Conservation (phyloP, 345 rosid species). For the Iberis pinnata region DNA sequence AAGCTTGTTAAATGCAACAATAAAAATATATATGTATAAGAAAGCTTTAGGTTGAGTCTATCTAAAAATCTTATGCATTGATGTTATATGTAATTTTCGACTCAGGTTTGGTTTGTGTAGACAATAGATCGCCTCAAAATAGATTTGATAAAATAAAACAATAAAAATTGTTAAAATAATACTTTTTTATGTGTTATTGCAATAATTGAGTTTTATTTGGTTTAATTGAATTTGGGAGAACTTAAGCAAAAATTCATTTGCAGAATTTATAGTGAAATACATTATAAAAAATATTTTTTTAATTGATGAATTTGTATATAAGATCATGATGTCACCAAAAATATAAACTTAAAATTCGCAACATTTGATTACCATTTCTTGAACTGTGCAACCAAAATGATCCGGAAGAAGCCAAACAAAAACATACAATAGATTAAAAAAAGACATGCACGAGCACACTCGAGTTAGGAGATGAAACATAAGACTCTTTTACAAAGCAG, state of each 20-base stretch:
- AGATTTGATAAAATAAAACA: no score
- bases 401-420: conserved; percentile 5
- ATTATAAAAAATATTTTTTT: no score
- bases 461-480: conserved; percentile 8
- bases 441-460: conserved; percentile 1
- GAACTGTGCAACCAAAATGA: conserved; percentile 24
- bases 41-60: conserved; percentile 9
- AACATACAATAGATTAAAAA: not conserved
- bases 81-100: conserved; percentile 4
- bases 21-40: conserved; percentile 17
- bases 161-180: no score
- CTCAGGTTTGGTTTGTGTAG: conserved; percentile 15
- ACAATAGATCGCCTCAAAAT: no score
- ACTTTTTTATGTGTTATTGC: no score
- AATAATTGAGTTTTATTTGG: no score
- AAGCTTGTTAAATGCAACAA: no score
- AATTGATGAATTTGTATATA: not conserved
- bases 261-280: not conserved
- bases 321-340: conserved; percentile 2
- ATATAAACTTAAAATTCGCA: not conserved
- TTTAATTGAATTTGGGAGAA: no score
- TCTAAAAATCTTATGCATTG: conserved; percentile 7
- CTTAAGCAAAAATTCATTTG: no score
- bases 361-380: conserved; percentile 2
- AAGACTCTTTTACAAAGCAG: conserved; percentile 22